These are phyloP conservation scores for Fonsecaea monophora DNA, from an alignment of 2,329 filamentous ascomycete genomes.

Conservation along the genomic window DNA sequence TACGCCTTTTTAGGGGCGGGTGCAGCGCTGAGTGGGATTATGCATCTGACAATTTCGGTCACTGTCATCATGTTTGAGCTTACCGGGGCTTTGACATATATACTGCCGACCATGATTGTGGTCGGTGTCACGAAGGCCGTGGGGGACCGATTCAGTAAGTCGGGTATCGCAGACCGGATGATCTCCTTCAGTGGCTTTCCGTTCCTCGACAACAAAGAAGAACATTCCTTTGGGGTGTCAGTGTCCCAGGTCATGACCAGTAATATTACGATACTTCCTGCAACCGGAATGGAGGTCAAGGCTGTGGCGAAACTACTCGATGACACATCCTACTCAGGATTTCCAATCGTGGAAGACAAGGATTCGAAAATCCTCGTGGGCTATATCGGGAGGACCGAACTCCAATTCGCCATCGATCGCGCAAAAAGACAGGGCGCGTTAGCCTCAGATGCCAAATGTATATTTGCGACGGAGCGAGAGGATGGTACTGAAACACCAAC, in stretches of 20 bases:
- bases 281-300: slow-evolving; percentile 74
- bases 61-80: slow-evolving; percentile 99
- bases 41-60: slow-evolving; percentile 96
- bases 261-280: slow-evolving; percentile 72
- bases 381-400: slow-evolving; percentile 90
- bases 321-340: slow-evolving; percentile 86
- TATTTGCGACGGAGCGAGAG: slow-evolving; percentile 67
- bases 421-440: slow-evolving; percentile 72
- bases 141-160: slow-evolving; percentile 88
- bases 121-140: slow-evolving; percentile 96
- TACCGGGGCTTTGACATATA: slow-evolving; percentile 95
- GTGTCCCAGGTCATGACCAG: slow-evolving; percentile 91
- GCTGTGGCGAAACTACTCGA: slow-evolving; percentile 77
- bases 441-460: slow-evolving; percentile 73
- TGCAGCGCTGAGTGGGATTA: slow-evolving; percentile 90
- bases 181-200: slow-evolving; percentile 99
- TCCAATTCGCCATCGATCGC: slow-evolving; percentile 87
- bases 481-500: slow-evolving; percentile 39
- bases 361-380: slow-evolving; percentile 77
- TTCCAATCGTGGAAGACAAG: slow-evolving; percentile 83
- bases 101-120: slow-evolving; percentile 97
- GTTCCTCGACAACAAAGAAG: slow-evolving; percentile 96
- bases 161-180: slow-evolving; percentile 96
- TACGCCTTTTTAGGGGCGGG: slow-evolving; percentile 95
- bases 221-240: slow-evolving; percentile 93